Conservation (phyloP, 306 rosid species). For the Dryas octopetala region DNA sequence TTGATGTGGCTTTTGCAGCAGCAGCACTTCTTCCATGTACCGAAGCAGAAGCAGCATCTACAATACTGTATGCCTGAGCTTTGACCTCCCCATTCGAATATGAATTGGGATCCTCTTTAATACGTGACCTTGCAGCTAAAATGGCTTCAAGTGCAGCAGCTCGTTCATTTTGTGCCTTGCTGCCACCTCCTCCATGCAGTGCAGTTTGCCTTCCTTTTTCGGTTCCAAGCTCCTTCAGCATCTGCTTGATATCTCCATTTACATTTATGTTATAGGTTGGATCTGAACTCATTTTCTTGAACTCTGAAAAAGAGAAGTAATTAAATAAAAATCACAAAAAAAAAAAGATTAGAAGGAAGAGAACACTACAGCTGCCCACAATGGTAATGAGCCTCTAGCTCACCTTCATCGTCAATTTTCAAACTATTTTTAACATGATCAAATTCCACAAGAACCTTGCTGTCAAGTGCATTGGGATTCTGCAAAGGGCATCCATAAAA, state of each 20-base stretch:
- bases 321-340: slow-evolving; percentile 17
- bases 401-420: slow-evolving; percentile 88
- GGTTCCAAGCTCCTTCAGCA: slow-evolving; percentile 93
- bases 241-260: slow-evolving; percentile 88
- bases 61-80: slow-evolving; percentile 81
- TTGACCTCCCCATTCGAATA: slow-evolving; percentile 47
- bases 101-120: slow-evolving; percentile 71
- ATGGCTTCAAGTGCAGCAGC: slow-evolving; percentile 91
- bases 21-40: slow-evolving; percentile 98
- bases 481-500: slow-evolving; percentile 42
- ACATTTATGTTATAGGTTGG: slow-evolving; percentile 84
- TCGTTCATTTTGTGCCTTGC: slow-evolving; percentile 95
- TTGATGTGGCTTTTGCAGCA: slow-evolving; percentile 85
- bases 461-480: slow-evolving; percentile 91
- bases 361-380: slow-evolving; percentile 18
- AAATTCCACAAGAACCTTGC: slow-evolving; percentile 79
- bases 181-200: slow-evolving; percentile 96
- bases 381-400: slow-evolving; percentile 29
- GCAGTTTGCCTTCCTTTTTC: slow-evolving; percentile 90
- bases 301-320: slow-evolving; percentile 50
- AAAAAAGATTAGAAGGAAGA: neutral
- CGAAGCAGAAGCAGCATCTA: slow-evolving; percentile 99
- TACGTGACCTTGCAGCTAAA: slow-evolving; percentile 77
- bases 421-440: slow-evolving; percentile 83
- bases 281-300: slow-evolving; percentile 62